Base-by-base conservation (phyloP, 2,329 filamentous ascomycete species). In the Aspergillus candidus region DNA sequence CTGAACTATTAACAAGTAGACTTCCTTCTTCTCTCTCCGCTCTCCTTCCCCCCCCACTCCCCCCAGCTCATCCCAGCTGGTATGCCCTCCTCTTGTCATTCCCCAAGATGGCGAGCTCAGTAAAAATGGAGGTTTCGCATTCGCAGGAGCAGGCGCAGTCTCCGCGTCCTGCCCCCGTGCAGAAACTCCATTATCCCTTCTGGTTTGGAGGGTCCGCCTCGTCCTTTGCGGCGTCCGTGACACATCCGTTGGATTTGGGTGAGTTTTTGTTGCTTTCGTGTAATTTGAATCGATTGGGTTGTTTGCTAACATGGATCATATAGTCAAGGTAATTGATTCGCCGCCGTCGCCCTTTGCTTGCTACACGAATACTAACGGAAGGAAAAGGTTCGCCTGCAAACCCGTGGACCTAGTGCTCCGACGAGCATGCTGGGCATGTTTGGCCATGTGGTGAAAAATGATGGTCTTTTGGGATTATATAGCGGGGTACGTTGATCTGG, bases 161-260 rank as follows among this genome's bases (percentile, higher is more conserved):
- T 36, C 41, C 46, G 48, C 41, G 52, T 43, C 38, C 53, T 43
- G 48, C 52, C 35, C 57, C 59, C 43, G 50, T 55, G 41, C 61
- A 61, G 50, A 63, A 66, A 56, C 58, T 73, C 39, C 71, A 71
- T 57, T 91, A 91, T 70, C 86, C 86, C 8, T 91, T 91, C 69
- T 97, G 91, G 93, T 97, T 98, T 67, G 93, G 93, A 52, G 93
- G 93, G 44, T 95, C 88, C 64, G 89, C 91, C 40, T 93, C 87
- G 62, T 94, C 88, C 64, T 84, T 93, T 74, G 91, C 91, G 32
- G 90, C 91, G 35, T 84, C 82, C 56, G 86, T 95, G 38, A 97
- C 91, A 27, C 91, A 97, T 75, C 91, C 91, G 39, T 74, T 97
- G 62, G 90, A 96, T 78, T 76, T 96, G 52, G 80, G 88, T 94